Base-by-base conservation (phyloP, 805 yeast species). In the Sugiyamaella floridensis region DNA sequence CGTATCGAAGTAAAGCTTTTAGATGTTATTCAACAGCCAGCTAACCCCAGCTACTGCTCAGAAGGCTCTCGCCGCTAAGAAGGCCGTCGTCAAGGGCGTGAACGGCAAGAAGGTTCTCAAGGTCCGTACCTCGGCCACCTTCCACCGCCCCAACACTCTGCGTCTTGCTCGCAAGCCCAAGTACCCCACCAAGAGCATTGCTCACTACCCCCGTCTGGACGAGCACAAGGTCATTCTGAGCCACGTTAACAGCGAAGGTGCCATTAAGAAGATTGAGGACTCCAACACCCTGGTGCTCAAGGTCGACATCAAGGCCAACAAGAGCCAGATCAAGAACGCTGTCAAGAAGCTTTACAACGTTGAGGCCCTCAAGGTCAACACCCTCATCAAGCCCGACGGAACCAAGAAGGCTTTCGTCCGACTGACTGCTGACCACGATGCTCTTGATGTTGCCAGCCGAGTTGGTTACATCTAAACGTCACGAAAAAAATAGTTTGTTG, bases 351-450 rank as follows among this genome's bases (percentile, higher is more conserved):
- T 93, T 73, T 93, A 92, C 84, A 90, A 87, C 73, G 98, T 92
- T 71, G 98, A 93, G 66, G 93, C 86, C 67, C 79, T 77, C 71
- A 81, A 87, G 78, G 89, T 93, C 73, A 90, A 93, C 92, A 93
- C 99, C 68, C 82, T 93, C 76, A 79, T 93, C 72, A 89, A 96
- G 81, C 97, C 99, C 76, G 90, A 93, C 78, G 99, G 99, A 78
- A 86, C 97, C 81, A 93, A 93, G 89, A 93, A 93, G 85, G 99
- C 99, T 74, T 93, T 86, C 84, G 92, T 93, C 75, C 89, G 95
- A 82, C 86, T 93, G 76, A 89, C 98, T 73, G 92, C 96, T 75
- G 99, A 93, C 79, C 86, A 84, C 83, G 99, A 93, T 80, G 98
- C 98, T 77, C 86, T 93, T 75, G 99, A 93, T 77, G 89, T 93